Conservation (phyloP, 78 protist genomes). For the Dictyostelium brefeldianum region DNA sequence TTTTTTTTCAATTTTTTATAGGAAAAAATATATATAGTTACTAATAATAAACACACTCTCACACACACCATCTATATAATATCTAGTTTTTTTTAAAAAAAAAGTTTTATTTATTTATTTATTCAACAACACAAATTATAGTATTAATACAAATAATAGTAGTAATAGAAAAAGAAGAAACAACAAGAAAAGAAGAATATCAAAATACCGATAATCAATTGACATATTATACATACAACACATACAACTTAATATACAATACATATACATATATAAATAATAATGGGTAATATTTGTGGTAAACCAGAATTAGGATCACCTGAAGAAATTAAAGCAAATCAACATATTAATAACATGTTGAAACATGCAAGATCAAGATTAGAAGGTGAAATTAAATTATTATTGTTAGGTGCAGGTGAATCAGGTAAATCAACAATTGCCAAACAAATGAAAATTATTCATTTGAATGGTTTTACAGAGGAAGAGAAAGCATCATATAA, state of each 20-base stretch:
- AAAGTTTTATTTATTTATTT: too few species aligned
- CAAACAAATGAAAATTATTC: constrained; percentile 93
- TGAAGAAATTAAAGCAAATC: constrained; percentile 72
- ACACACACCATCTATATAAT: too few species aligned
- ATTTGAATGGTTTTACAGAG: constrained; percentile 87
- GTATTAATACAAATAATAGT: neutral
- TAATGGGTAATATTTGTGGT: constrained; percentile 80
- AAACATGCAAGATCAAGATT: constrained; percentile 53
- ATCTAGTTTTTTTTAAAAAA: too few species aligned
- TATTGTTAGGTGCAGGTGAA: constrained; percentile 93
- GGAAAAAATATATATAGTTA: too few species aligned
- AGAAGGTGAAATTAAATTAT: constrained; percentile 77
- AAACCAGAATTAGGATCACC: constrained; percentile 68
- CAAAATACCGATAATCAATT: neutral
- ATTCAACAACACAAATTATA: too few species aligned
- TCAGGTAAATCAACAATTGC: constrained; percentile 93
- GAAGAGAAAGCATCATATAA: constrained; percentile 77
- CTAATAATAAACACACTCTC: too few species aligned
- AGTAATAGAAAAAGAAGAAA: neutral
- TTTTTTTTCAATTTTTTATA: too few species aligned
- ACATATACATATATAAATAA: constrained; percentile 1
- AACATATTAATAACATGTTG: constrained; percentile 66
- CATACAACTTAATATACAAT: neutral
- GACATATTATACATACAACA: neutral
- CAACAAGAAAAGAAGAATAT: neutral